These are phyloP conservation scores for Jimgerdemannia lactiflua DNA, from an alignment of 192 early-diverging fungal species.

Conservation along the genomic window DNA sequence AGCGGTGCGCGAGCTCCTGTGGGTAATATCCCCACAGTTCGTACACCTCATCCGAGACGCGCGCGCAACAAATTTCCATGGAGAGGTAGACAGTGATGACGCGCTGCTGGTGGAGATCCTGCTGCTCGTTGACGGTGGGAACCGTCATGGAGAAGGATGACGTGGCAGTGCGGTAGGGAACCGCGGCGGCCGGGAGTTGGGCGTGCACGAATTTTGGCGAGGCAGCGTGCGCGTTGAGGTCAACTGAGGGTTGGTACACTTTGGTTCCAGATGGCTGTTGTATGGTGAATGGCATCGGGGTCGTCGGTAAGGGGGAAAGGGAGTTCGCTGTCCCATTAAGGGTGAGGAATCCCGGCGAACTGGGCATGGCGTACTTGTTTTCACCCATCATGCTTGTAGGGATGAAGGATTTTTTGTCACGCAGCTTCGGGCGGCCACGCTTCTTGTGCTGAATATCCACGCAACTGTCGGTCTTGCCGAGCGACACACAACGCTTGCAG, in stretches of 20 bases:
- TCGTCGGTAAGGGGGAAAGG: neutral
- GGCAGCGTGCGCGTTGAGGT: neutral
- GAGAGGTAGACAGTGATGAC: slow-evolving; percentile 40
- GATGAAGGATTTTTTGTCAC: slow-evolving; percentile 50
- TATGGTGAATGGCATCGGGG: neutral
- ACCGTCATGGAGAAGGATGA: slow-evolving; percentile 5
- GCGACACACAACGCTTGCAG: slow-evolving; percentile 72
- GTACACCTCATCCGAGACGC: slow-evolving; percentile 47
- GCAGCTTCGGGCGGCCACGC: slow-evolving; percentile 76
- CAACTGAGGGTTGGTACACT: neutral
- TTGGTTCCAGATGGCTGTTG: neutral
- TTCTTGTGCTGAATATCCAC: slow-evolving; percentile 89
- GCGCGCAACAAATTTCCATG: slow-evolving; percentile 48
- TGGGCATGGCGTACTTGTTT: slow-evolving; percentile 1
- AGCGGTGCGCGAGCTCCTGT: slow-evolving; percentile 48
- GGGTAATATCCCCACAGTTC: slow-evolving; percentile 53
- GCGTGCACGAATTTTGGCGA: neutral
- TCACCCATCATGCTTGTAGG: slow-evolving; percentile 7
- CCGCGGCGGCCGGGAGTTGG: neutral
- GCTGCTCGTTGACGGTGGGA: slow-evolving; percentile 23
- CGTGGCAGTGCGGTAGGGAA: slow-evolving; percentile 6
- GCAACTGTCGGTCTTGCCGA: slow-evolving; percentile 76
- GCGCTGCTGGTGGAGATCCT: neutral
- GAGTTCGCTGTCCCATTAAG: too few species aligned
- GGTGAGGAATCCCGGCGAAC: neutral